Percentiles rank a stretch among this genome's conserved stretches.
phyloP scores from a whole-genome alignment of 352 stramenopile genomes.

The Phytophthora tubulina region DNA sequence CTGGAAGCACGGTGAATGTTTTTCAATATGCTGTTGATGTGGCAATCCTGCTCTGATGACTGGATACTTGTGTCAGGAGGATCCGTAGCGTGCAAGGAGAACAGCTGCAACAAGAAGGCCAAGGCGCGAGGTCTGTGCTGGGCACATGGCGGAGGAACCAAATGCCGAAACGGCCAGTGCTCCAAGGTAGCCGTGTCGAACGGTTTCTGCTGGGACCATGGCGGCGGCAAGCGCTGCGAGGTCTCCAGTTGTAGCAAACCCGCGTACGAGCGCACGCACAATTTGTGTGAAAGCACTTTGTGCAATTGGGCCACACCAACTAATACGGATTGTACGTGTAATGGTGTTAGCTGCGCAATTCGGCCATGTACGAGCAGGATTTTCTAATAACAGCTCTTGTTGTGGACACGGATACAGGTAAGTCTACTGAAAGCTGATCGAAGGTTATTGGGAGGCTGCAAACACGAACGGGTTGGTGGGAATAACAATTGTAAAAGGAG shows the following conservation, averaged over 20 bases:
- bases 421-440: too few relatives aligned
- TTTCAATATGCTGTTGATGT: too few relatives aligned
- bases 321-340: not conserved
- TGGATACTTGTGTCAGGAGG: conserved; percentile 5
- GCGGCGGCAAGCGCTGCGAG: conserved; percentile 46
- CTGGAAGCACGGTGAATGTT: conserved; percentile 38
- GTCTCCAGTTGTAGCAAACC: conserved; percentile 41
- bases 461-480: too few relatives aligned
- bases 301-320: not conserved
- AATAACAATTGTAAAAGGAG: too few relatives aligned
- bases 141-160: conserved; percentile 77
- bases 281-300: conserved; percentile 26
- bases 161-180: conserved; percentile 46
- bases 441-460: too few relatives aligned
- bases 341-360: too few relatives aligned
- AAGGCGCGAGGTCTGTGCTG: conserved; percentile 80
- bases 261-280: conserved; percentile 54
- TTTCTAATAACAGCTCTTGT: too few relatives aligned
- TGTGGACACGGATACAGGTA: too few relatives aligned
- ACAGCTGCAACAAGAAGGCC: conserved; percentile 34
- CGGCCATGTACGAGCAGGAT: too few relatives aligned
- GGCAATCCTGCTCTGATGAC: not conserved
- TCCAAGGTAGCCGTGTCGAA: conserved; percentile 53
- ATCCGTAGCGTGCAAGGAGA: conserved; percentile 49
- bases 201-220: conserved; percentile 51